phyloP scores from a whole-genome alignment of 2,329 filamentous ascomycete genomes.

The Emericellopsis cladophorae region DNA sequence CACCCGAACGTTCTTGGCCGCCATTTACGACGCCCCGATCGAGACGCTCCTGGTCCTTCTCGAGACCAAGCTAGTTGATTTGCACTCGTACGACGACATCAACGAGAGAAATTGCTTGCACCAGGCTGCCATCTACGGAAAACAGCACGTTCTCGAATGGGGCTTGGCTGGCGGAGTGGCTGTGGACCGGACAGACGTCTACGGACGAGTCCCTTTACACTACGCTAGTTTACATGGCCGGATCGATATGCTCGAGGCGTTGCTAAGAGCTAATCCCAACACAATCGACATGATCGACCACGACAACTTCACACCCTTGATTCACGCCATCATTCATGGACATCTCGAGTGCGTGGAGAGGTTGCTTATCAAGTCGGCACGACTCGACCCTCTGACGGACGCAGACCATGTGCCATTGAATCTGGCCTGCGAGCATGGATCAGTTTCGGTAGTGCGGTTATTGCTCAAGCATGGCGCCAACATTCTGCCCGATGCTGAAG shows the following conservation, averaged over 20 bases:
- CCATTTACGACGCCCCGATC: conserved; percentile 73
- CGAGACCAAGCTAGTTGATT: conserved; percentile 70
- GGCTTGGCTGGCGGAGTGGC: conserved; percentile 67
- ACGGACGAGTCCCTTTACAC: conserved; percentile 84
- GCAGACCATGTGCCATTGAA: conserved; percentile 91
- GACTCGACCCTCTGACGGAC: conserved; percentile 74
- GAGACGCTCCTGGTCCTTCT: conserved; percentile 65
- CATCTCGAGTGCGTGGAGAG: conserved; percentile 69
- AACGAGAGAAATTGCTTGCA: conserved; percentile 95
- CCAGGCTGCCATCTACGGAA: conserved; percentile 91
- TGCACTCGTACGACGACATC: conserved; percentile 93
- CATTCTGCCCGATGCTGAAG: conserved; percentile 90
- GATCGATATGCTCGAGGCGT: conserved; percentile 65
- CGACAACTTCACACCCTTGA: conserved; percentile 92
- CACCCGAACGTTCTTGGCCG: conserved; percentile 80
- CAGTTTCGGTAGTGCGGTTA: conserved; percentile 70
- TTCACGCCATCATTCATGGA: conserved; percentile 87
- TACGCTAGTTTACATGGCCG: conserved; percentile 94
- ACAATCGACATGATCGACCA: conserved; percentile 87
- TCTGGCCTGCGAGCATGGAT: conserved; percentile 87
- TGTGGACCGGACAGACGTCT: conserved; percentile 75
- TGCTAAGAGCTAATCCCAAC: conserved; percentile 55
- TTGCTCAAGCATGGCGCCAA: conserved; percentile 69
- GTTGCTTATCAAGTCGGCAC: conserved; percentile 65
- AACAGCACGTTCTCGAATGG: conserved; percentile 61